phyloP scores from a whole-genome alignment of 805 yeast species.

The Candida maris region DNA sequence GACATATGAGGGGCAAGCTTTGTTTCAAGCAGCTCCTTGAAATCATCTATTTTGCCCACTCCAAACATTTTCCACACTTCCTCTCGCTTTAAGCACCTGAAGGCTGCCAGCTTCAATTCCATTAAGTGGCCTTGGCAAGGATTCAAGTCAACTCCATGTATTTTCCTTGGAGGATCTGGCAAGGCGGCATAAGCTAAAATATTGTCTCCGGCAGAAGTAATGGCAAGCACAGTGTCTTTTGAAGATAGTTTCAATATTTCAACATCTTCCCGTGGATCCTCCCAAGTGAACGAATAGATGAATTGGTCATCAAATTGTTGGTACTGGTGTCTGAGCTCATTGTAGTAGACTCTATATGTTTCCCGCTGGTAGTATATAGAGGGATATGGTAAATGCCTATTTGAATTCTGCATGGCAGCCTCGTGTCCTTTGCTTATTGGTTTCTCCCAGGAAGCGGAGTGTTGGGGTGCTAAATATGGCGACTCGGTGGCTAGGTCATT shows the following conservation, averaged over 20 bases:
- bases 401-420: constrained; percentile 62
- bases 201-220: constrained; percentile 86
- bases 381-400: constrained; percentile 71
- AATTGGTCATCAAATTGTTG: constrained; percentile 74
- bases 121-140: constrained; percentile 79
- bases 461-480: constrained; percentile 69
- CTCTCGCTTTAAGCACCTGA: constrained; percentile 51
- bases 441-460: constrained; percentile 21
- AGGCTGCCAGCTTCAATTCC: constrained; percentile 73
- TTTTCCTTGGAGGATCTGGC: constrained; percentile 68
- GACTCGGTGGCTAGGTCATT: constrained; percentile 78
- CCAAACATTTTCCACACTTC: constrained; percentile 78
- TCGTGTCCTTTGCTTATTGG: constrained; percentile 69
- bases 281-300: constrained; percentile 89
- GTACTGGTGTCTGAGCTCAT: constrained; percentile 63
- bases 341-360: constrained; percentile 76
- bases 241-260: constrained; percentile 56
- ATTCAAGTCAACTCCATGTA: constrained; percentile 82
- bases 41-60: constrained; percentile 58
- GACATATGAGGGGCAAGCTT: constrained; percentile 69
- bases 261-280: constrained; percentile 80
- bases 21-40: constrained; percentile 47
- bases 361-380: constrained; percentile 75
- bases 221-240: constrained; percentile 73
- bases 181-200: constrained; percentile 68